Conservation (phyloP, 2,329 filamentous ascomycete genomes). For the Alternaria sp. region DNA sequence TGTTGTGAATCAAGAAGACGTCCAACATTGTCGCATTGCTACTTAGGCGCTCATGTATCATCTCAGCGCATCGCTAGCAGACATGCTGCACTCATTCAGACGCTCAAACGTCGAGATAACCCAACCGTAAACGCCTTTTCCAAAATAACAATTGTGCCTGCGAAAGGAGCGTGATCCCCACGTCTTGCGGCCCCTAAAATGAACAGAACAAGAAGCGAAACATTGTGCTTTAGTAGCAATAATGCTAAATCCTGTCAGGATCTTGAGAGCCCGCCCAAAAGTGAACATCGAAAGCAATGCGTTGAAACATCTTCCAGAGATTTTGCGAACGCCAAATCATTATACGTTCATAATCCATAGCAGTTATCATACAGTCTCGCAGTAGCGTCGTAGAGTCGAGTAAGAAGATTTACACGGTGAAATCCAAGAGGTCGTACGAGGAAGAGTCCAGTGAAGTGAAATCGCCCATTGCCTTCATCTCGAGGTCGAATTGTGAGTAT, state of each 20-base stretch:
- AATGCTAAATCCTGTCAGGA: conserved; percentile 11
- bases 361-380: conserved; percentile 43
- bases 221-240: conserved; percentile 24
- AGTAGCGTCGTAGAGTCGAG: conserved; percentile 10
- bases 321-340: conserved; percentile 20
- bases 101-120: conserved; percentile 17
- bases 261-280: conserved; percentile 14
- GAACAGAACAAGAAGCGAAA: conserved; percentile 24
- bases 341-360: conserved; percentile 22
- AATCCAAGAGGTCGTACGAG: conserved; percentile 49
- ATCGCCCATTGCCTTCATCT: conserved; percentile 52
- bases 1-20: conserved; percentile 8
- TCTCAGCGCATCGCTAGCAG: conserved; percentile 18
- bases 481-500: conserved; percentile 51
- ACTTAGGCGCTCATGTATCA: conserved; percentile 16
- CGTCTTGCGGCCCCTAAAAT: conserved; percentile 25
- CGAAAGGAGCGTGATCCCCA: conserved; percentile 25
- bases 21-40: conserved; percentile 18
- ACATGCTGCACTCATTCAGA: conserved; percentile 14
- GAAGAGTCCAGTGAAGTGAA: conserved; percentile 43
- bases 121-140: conserved; percentile 16
- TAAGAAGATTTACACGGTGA: conserved; percentile 36
- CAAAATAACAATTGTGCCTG: conserved; percentile 19
- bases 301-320: conserved; percentile 23
- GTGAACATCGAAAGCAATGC: conserved; percentile 15